Percentiles rank a stretch among this genome's conserved stretches.
Evolutionary conservation across 208 protist genomes (phyloP).

Genomic region (Angomonas desouzai): DNA sequence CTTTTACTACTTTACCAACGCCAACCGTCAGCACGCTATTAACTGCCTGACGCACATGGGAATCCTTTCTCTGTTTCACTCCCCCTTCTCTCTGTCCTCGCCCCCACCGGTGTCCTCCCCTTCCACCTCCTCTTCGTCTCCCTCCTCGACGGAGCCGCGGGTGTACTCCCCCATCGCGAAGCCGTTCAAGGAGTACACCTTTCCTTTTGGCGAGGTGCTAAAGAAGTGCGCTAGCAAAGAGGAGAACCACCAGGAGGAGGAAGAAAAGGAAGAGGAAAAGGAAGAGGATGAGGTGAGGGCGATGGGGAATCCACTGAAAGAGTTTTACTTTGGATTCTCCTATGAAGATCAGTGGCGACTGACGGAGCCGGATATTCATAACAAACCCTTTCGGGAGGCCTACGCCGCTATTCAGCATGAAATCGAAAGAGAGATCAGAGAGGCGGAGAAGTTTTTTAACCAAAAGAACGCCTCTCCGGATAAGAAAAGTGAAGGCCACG

Average conservation of each 20-base stretch:
- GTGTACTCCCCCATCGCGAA: slow-evolving; percentile 3
- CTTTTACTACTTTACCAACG: slow-evolving; percentile 77
- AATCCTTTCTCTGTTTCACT: slow-evolving; percentile 42
- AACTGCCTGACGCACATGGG: slow-evolving; percentile 42
- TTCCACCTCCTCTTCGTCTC: slow-evolving; percentile 1
- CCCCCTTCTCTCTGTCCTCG: neutral
- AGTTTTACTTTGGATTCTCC: slow-evolving; percentile 47
- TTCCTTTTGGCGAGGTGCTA: neutral
- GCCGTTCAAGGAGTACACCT: slow-evolving; percentile 23
- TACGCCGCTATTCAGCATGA: slow-evolving; percentile 51
- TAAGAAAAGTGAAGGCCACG: no score
- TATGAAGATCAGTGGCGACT: slow-evolving; percentile 80
- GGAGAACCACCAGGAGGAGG: neutral
- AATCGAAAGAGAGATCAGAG: slow-evolving; percentile 10
- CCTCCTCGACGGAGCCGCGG: neutral
- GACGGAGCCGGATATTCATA: slow-evolving; percentile 45
- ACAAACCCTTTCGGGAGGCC: slow-evolving; percentile 61
- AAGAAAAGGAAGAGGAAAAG: slow-evolving; percentile 22
- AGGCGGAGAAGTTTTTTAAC: neutral
- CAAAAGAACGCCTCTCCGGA: neutral
- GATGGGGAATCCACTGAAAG: no score
- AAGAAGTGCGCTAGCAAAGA: no score
- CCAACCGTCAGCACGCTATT: slow-evolving; percentile 43
- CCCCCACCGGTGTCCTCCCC: no score
- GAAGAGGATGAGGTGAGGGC: no score